Conservation (phyloP, 163 green algal species). For the Coccomyxa subellipsoidea region DNA sequence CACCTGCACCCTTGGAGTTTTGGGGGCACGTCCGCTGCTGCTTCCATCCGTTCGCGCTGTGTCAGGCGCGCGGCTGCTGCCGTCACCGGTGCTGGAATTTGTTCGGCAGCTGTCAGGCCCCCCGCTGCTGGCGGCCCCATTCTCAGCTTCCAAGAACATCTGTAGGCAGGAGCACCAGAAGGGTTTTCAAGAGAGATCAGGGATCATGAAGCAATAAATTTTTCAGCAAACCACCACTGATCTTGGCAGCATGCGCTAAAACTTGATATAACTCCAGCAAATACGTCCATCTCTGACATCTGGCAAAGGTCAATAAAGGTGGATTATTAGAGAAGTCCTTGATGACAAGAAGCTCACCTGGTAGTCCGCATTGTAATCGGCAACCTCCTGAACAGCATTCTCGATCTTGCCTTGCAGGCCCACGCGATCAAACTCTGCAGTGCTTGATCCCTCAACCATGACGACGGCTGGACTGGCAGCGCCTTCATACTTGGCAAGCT, state of each 20-base stretch:
- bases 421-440: background rate
- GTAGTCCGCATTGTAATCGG: constrained; percentile 2
- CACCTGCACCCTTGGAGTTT: constrained; percentile 10
- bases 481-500: constrained; percentile 15
- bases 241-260: too few species aligned
- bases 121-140: background rate
- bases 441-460: constrained; percentile 11
- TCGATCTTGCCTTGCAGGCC: background rate
- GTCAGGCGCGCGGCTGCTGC: background rate
- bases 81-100: background rate
- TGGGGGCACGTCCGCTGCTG: constrained; percentile 19
- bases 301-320: too few species aligned
- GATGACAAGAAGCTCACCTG: background rate
- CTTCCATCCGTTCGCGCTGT: constrained; percentile 7
- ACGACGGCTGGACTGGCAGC: background rate
- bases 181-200: too few species aligned
- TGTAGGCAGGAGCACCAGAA: too few species aligned
- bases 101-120: background rate
- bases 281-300: too few species aligned
- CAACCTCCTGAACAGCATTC: background rate
- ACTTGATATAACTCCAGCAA: too few species aligned
- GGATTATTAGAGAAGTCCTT: too few species aligned
- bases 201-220: too few species aligned
- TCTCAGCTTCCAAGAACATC: background rate
- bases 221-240: too few species aligned